Percentiles rank a stretch among this genome's conserved stretches.
phyloP scores from a whole-genome alignment of 306 rosid genomes.

The Styphnolobium japonicum region DNA sequence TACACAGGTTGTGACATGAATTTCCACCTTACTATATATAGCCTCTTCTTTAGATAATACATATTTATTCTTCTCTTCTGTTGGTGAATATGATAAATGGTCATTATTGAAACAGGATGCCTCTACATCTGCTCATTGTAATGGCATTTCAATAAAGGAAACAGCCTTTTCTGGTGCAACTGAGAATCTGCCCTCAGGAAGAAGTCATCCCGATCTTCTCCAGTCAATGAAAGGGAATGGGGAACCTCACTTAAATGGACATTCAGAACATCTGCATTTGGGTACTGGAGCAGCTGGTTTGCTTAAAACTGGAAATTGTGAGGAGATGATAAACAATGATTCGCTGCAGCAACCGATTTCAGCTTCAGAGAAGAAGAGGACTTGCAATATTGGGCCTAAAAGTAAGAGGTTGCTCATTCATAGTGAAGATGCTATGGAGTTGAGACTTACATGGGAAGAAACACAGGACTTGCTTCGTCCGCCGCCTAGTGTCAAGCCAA shows the following conservation, averaged over 20 bases:
- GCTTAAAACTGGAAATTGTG: constrained; percentile 50
- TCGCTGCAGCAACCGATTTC: constrained; percentile 44
- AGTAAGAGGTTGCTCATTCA: constrained; percentile 81
- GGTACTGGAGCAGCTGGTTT: constrained; percentile 44
- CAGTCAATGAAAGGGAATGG: constrained; percentile 45
- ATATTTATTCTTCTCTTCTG: constrained; percentile 1
- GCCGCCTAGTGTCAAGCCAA: constrained; percentile 75
- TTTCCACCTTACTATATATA: constrained; percentile 11
- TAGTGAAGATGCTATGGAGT: constrained; percentile 81
- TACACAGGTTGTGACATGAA: constrained; percentile 54
- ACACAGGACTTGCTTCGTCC: constrained; percentile 99
- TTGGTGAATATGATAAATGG: constrained; percentile 11
- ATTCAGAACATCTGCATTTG: constrained; percentile 40
- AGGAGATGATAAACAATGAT: constrained; percentile 42
- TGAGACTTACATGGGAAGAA: constrained; percentile 97
- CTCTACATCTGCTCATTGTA: constrained; percentile 52
- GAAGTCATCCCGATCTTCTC: constrained; percentile 46
- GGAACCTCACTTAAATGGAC: constrained; percentile 43
- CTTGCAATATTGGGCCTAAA: constrained; percentile 88
- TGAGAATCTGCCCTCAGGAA: constrained; percentile 61
- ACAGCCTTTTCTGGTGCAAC: constrained; percentile 47
- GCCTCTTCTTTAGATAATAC: background rate
- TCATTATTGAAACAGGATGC: constrained; percentile 55
- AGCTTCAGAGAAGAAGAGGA: constrained; percentile 68
- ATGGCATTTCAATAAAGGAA: constrained; percentile 54